Evolutionary conservation across 2,329 filamentous ascomycete species (phyloP).

Genomic region (Mollisiaceae sp.): DNA sequence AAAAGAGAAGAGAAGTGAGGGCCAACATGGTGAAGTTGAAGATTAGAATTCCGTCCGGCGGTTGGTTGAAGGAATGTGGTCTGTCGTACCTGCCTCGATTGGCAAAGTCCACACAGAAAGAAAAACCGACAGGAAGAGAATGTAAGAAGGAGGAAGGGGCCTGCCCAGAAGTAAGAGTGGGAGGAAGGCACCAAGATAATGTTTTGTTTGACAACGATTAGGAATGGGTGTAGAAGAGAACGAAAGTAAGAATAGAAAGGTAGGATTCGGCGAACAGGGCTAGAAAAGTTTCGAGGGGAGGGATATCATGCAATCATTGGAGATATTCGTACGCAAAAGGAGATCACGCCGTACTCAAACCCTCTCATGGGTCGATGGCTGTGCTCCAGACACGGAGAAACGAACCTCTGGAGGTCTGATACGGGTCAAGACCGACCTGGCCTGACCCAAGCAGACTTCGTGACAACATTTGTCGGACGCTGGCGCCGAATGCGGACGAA

Average conservation of each 20-base stretch:
- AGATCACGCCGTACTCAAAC: slow-evolving; percentile 32
- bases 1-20: slow-evolving; percentile 35
- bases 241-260: slow-evolving; percentile 29
- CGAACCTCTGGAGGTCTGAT: slow-evolving; percentile 21
- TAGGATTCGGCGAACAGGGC: slow-evolving; percentile 18
- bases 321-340: slow-evolving; percentile 22
- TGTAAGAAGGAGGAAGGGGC: slow-evolving; percentile 33
- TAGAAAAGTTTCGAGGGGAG: slow-evolving; percentile 19
- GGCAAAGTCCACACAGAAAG: slow-evolving; percentile 27
- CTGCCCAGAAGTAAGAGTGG: slow-evolving; percentile 34
- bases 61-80: slow-evolving; percentile 29
- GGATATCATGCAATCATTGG: slow-evolving; percentile 28
- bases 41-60: slow-evolving; percentile 37
- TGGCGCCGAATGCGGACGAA: slow-evolving; percentile 15
- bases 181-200: slow-evolving; percentile 29
- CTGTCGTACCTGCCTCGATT: slow-evolving; percentile 26
- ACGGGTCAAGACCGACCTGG: slow-evolving; percentile 19
- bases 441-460: slow-evolving; percentile 17
- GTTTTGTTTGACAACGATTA: slow-evolving; percentile 34
- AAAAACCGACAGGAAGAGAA: slow-evolving; percentile 31
- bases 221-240: slow-evolving; percentile 23
- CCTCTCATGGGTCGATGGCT: slow-evolving; percentile 27
- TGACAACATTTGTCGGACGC: slow-evolving; percentile 26
- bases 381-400: slow-evolving; percentile 26
- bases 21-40: slow-evolving; percentile 33